These are phyloP conservation scores for Trypanosoma conorhini DNA, from an alignment of 208 protist species.

Conservation along the genomic window DNA sequence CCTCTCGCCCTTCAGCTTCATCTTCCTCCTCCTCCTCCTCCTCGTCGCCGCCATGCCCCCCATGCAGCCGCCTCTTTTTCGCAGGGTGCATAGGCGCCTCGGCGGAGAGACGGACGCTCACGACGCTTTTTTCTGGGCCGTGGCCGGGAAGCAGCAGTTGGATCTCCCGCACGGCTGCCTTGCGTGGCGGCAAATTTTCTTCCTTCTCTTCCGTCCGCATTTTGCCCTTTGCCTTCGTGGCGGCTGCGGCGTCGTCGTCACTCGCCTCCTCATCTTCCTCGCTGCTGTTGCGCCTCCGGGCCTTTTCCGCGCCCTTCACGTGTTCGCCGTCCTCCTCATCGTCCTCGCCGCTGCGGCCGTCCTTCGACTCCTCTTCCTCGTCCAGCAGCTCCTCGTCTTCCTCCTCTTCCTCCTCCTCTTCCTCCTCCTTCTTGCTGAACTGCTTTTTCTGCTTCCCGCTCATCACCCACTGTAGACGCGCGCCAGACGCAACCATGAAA, in stretches of 20 bases:
- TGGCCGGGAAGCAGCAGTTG: conserved; percentile 11
- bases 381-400: not conserved
- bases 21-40: conserved; percentile 27
- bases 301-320: not conserved
- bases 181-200: conserved; percentile 12
- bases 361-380: not conserved
- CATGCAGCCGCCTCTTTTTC: not conserved
- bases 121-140: not conserved
- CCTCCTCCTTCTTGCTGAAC: conserved; percentile 15
- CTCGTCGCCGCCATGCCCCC: conserved; percentile 20
- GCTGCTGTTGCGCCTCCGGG: conserved; percentile 6
- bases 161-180: conserved; percentile 15
- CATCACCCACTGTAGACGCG: conserved; percentile 8
- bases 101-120: conserved; percentile 28
- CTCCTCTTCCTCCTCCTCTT: conserved; percentile 37
- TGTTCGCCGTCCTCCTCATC: conserved; percentile 21
- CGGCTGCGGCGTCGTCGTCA: conserved; percentile 7
- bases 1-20: conserved; percentile 31
- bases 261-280: conserved; percentile 34
- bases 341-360: conserved; percentile 5
- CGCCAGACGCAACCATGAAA: not conserved
- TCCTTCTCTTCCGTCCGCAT: conserved; percentile 19
- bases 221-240: not conserved
- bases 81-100: conserved; percentile 10
- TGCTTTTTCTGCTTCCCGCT: not conserved